Evolutionary conservation across 1,284 basidiomycete genomes (phyloP).

Genomic region (Cryptococcus hybrid): DNA sequence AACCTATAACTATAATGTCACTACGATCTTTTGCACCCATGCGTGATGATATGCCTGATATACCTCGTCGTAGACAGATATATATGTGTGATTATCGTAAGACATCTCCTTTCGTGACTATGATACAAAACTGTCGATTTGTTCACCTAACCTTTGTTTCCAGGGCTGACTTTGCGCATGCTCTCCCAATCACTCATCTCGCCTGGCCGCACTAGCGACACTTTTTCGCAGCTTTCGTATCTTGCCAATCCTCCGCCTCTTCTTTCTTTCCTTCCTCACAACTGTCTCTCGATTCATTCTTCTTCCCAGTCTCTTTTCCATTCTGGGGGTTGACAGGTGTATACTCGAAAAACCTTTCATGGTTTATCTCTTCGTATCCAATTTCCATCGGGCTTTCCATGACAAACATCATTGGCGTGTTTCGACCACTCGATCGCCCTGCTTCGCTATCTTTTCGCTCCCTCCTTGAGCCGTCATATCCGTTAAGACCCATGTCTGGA

Average conservation of each 20-base stretch:
- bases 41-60: too few relatives aligned
- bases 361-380: background rate
- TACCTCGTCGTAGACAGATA: too few relatives aligned
- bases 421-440: background rate
- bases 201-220: conserved; percentile 57
- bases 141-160: background rate
- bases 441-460: background rate
- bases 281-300: conserved; percentile 64
- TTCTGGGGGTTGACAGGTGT: conserved; percentile 32
- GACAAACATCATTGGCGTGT: conserved; percentile 10
- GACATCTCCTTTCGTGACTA: background rate
- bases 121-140: background rate
- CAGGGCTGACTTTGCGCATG: conserved; percentile 1
- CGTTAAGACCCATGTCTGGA: background rate
- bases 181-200: conserved; percentile 9
- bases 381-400: conserved; percentile 14
- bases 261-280: conserved; percentile 53
- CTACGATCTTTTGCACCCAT: too few relatives aligned
- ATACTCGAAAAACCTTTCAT: conserved; percentile 36
- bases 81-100: too few relatives aligned
- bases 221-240: conserved; percentile 61
- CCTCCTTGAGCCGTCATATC: too few relatives aligned
- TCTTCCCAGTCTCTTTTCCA: background rate
- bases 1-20: too few relatives aligned
- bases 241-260: conserved; percentile 4